Base-by-base conservation (phyloP, 2,329 filamentous ascomycete species). In the Escovopsis sp. region DNA sequence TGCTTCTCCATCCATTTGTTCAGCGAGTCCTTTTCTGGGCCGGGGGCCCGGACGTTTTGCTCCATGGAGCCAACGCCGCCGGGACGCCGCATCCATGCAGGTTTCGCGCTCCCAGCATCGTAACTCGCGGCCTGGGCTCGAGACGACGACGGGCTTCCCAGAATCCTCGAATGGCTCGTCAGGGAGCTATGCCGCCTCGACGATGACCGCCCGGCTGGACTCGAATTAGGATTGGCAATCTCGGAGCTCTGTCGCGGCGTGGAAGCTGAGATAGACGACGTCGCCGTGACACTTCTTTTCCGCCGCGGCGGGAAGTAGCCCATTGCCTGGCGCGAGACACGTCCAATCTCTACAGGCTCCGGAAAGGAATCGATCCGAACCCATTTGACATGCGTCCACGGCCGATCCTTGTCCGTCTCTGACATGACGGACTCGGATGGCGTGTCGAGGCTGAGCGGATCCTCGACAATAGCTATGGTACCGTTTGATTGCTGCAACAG, bases 291-390 rank as follows among this genome's bases (percentile, higher is more conserved):
- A 48, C 83, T 91, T 79, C 91, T 91, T 77, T 88, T 85, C 56
- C 87, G 73, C 18, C 87, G 76, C 7, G 88, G 88, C 3, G 89
- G 89, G 55, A 96, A 96, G 62, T 89, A 96, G 23, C 88, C 89
- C 37, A 95, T 71, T 2, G 82, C 74, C 61, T 80, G 79, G 44
- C 85, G 78, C 19, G 86, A 78, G 45, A 96, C 77, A 28, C 91
- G 79, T 12, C 80, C 86, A 49, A 98, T 91, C 59, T 95, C 85
- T 23, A 91, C 79, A 1, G 85, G 80, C 23, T 78, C 70, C 12
- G 64, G 59, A 39, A 70, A 65, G 19, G 79, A 81, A 48, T 89
- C 84, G 26, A 95, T 72, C 28, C 82, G 68, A 1, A 94, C 85
- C 86, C 87, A 95, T 38, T 85, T 80, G 45, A 94, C 85, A 61